Percentiles rank a stretch among this genome's conserved stretches.
Conservation (phyloP, 2,329 filamentous ascomycete species). For the Leptographium lundbergii region DNA sequence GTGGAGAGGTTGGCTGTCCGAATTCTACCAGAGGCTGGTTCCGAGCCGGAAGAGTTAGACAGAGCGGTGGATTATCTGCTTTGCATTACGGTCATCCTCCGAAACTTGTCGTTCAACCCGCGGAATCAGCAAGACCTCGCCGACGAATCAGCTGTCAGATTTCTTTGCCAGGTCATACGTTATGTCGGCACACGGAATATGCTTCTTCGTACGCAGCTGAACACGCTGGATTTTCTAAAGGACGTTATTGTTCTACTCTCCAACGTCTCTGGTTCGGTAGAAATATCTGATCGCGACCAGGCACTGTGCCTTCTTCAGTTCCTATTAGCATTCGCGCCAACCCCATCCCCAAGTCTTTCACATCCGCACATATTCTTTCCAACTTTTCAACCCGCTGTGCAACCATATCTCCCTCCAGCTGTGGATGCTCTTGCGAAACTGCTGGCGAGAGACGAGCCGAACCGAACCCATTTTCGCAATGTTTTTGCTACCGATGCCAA, state of each 20-base stretch:
- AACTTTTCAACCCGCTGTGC: conserved; percentile 64
- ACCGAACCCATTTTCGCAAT: conserved; percentile 68
- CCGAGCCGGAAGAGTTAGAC: conserved; percentile 67
- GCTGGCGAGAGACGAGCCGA: conserved; percentile 85
- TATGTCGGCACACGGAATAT: conserved; percentile 83
- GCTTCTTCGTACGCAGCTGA: conserved; percentile 67
- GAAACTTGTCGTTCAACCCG: conserved; percentile 80
- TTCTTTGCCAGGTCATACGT: conserved; percentile 71
- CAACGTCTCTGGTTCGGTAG: conserved; percentile 70
- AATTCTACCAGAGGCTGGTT: conserved; percentile 62
- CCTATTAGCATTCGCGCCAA: conserved; percentile 77
- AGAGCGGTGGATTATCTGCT: conserved; percentile 77
- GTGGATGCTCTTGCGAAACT: conserved; percentile 87
- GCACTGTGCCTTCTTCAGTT: conserved; percentile 80
- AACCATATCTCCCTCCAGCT: conserved; percentile 80
- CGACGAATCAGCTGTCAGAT: conserved; percentile 65
- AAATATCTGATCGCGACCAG: conserved; percentile 76
- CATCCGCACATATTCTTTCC: conserved; percentile 60
- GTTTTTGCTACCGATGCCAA: conserved; percentile 65
- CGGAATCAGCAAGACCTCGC: conserved; percentile 63
- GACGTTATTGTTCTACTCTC: conserved; percentile 81
- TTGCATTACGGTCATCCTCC: conserved; percentile 81
- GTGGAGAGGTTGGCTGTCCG: conserved; percentile 60
- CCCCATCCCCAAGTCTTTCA: conserved; percentile 49
- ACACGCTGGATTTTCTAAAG: conserved; percentile 95